phyloP scores from a whole-genome alignment of 2,329 filamentous ascomycete genomes.

The Cordyceps farinosa region DNA sequence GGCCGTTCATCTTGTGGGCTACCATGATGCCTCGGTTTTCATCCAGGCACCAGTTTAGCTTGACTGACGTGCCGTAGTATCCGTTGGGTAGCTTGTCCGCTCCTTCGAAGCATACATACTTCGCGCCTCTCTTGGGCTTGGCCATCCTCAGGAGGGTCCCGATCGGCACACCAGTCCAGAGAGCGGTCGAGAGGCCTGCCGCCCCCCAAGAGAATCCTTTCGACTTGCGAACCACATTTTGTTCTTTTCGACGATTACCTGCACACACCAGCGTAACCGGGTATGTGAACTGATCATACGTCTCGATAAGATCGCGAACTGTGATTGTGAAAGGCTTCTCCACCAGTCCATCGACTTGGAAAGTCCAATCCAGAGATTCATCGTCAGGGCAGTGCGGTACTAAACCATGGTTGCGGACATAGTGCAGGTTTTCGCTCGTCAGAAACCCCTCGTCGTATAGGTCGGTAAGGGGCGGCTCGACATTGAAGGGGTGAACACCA shows the following conservation, averaged over 20 bases:
- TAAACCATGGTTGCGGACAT: conserved; percentile 84
- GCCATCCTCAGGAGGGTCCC: conserved; percentile 67
- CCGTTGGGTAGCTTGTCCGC: conserved; percentile 86
- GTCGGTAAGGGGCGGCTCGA: conserved; percentile 75
- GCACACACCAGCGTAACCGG: conserved; percentile 89
- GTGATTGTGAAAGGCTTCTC: conserved; percentile 70
- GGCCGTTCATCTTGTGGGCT: conserved; percentile 88
- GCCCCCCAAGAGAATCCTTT: conserved; percentile 95
- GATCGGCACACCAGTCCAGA: conserved; percentile 82
- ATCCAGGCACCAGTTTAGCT: conserved; percentile 85
- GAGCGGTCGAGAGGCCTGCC: conserved; percentile 78
- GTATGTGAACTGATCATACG: conserved; percentile 78
- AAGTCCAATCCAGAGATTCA: conserved; percentile 74
- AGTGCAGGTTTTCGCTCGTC: conserved; percentile 83
- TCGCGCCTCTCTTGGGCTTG: conserved; percentile 64
- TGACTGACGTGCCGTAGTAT: conserved; percentile 82
- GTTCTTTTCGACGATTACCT: conserved; percentile 87
- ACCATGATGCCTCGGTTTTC: conserved; percentile 80
- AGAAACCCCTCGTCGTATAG: conserved; percentile 80
- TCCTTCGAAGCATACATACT: conserved; percentile 87
- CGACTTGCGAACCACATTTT: conserved; percentile 84
- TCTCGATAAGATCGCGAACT: conserved; percentile 65
- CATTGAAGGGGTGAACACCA: conserved; percentile 87
- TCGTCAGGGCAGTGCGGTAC: conserved; percentile 73
- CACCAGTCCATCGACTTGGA: conserved; percentile 80